A percentile compares a stretch with the other conserved stretches of the same genome.
Conservation (phyloP, 1,139 yeast genomes). For the Kodamaea arcana region DNA sequence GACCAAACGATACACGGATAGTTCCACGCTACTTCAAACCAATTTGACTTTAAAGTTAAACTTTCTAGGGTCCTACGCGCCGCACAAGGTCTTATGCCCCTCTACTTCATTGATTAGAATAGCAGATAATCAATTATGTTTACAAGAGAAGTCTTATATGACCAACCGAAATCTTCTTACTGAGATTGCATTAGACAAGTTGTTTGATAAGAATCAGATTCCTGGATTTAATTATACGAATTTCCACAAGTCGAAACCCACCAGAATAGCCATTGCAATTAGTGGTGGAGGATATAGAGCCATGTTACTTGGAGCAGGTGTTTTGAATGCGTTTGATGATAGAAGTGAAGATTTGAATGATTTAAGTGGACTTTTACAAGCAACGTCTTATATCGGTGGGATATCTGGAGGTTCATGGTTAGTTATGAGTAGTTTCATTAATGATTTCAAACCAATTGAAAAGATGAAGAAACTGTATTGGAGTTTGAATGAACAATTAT, state of each 20-base stretch:
- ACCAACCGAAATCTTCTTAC: conserved; percentile 28
- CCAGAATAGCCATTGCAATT: conserved; percentile 50
- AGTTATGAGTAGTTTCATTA: conserved; percentile 48
- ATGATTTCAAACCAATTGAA: conserved; percentile 41
- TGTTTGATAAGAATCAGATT: conserved; percentile 33
- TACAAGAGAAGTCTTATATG: conserved; percentile 37
- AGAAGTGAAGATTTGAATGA: conserved; percentile 31
- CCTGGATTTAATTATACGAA: conserved; percentile 32
- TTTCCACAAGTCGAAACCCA: conserved; percentile 23
- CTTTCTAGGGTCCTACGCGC: conserved; percentile 28
- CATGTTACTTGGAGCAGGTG: conserved; percentile 64
- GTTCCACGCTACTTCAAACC: not conserved
- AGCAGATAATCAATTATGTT: conserved; percentile 26
- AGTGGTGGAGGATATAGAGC: conserved; percentile 79
- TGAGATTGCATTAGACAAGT: conserved; percentile 24
- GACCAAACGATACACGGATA: not conserved
- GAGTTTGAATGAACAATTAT: conserved; percentile 45
- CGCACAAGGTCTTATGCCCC: conserved; percentile 42
- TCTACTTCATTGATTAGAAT: conserved; percentile 28
- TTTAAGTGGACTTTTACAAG: conserved; percentile 52
- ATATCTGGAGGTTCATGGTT: conserved; percentile 73
- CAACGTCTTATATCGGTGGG: conserved; percentile 54
- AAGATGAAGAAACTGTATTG: conserved; percentile 31
- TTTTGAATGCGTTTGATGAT: conserved; percentile 49
- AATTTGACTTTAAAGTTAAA: not conserved